Conservation (phyloP, 2,329 filamentous ascomycete genomes). For the Cordyceps cicadae region DNA sequence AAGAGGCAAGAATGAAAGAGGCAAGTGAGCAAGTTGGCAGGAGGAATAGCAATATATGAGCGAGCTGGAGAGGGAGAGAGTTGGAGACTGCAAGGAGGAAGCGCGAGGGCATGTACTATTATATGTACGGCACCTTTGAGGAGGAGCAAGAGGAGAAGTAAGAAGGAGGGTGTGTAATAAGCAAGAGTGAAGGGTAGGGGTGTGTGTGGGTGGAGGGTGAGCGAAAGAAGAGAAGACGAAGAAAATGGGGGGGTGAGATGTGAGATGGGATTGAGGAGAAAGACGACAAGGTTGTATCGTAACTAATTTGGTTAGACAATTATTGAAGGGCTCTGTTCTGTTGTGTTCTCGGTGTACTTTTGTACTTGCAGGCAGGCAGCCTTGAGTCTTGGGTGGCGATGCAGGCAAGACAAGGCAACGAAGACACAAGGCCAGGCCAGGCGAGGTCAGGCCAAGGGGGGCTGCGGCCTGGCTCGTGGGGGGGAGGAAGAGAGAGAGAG, state of each 20-base stretch:
- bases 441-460: not conserved
- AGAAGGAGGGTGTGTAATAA: not conserved
- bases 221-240: not conserved
- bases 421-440: not conserved
- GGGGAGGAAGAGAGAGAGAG: not conserved
- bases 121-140: constrained; percentile 1
- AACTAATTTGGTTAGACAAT: not conserved
- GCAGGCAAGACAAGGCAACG: not conserved
- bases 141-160: not conserved
- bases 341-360: not conserved
- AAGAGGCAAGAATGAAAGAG: too few relatives aligned
- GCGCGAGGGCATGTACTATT: constrained; percentile 7
- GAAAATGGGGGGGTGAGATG: too few relatives aligned
- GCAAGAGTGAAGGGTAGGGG: not conserved
- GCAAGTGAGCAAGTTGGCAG: not conserved
- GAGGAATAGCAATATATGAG: too few relatives aligned
- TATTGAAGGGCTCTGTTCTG: not conserved
- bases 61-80: too few relatives aligned
- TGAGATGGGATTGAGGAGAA: not conserved
- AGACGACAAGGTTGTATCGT: not conserved
- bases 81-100: not conserved
- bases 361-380: not conserved
- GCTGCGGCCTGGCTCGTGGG: not conserved
- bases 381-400: not conserved
- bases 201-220: not conserved